Base-by-base conservation (phyloP, 345 rosid genomes). In the Eucalyptus tenuipes region DNA sequence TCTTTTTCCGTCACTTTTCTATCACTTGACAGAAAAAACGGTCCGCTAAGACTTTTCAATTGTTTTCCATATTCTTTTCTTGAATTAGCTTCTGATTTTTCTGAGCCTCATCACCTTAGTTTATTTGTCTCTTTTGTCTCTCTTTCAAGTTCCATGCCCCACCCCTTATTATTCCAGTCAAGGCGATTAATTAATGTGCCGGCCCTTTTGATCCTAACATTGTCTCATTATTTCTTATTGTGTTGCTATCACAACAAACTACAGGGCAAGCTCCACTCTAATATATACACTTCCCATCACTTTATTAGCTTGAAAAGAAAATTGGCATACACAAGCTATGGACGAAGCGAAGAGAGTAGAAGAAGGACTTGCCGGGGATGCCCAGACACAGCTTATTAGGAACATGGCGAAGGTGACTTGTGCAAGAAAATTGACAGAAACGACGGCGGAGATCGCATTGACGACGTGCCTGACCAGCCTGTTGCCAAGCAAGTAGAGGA, bases 291-390 rank as follows among this genome's bases (percentile, higher is more conserved):
- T 85, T 17, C 42, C 42, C 61, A n/a, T 86, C 87, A 7, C 31
- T 52, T 59, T 4, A 40, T 40, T 40, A 20, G 47, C 84, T 75
- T 64, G 66, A 44, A 75, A 25, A 40, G 47, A n/a, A n/a, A 59
- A 48, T 87, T 44, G 18, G n/a, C 75, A 27, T 42, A 85, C 49
- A 12, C 25, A 24, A 85, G 85, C 85, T 14, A 93, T 93, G 94
- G 93, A 88, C 88, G 94, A 93, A 87, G 90, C 93, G 13, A 91
- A 88, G 89, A 93, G 79, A 90, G 88, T 92, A n/a, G 96, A 93
- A 92, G 95, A 94, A 91, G 95, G 94, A 68, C 59, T 91, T 4
- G 84, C 47, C 29, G 3, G 84, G 4, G 84, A 75, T 15, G 66
- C 66, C 42, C 89, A 86, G 48, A 68, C 53, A 27, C 40, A 71